Base-by-base conservation (phyloP, 2,329 filamentous ascomycete species). In the Leptographium flavum region DNA sequence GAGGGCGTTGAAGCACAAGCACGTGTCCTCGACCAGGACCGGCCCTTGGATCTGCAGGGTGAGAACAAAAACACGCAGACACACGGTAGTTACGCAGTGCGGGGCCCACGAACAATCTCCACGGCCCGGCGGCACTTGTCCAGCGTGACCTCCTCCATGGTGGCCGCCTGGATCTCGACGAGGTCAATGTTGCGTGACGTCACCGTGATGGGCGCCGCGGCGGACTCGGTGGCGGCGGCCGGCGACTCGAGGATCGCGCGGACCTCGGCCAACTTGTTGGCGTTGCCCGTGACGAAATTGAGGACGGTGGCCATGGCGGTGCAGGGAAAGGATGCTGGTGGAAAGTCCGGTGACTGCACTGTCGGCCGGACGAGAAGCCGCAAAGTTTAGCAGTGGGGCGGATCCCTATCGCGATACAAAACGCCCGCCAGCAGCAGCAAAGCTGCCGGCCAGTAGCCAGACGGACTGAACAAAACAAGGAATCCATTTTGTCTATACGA, bases 281-380 rank as follows among this genome's bases (percentile, higher is more conserved):
- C 79, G 66, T 98, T 98, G 63, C 90, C 84, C 2, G 90, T 96
- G 60, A 98, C 94, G 69, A 98, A 98, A 65, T 93, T 88, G 53
- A 98, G 63, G 6, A 61, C 56, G 39, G 38, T 37, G 4, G 21
- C 15, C 32, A 36, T 46, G 19, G 38, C 36, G 47, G 45, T 45
- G 11, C 27, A 36, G 25, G 17, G 25, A 32, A 33, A 23, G 21
- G 14, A 17, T 22, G 28, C n/a, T n/a, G n/a, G n/a, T n/a, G n/a
- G n/a, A n/a, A n/a, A n/a, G n/a, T n/a, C n/a, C n/a, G n/a, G n/a
- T n/a, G n/a, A n/a, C n/a, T n/a, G n/a, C n/a, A n/a, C n/a, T n/a
- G n/a, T n/a, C n/a, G n/a, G n/a, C n/a, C n/a, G n/a, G n/a, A n/a
- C n/a, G n/a, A n/a, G n/a, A n/a, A n/a, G n/a, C n/a, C n/a, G n/a